Percentiles rank a stretch among this genome's conserved stretches.
These are phyloP conservation scores for Neohortaea acidophila DNA, from an alignment of 495 filamentous ascomycete genomes.

Conservation along the genomic window DNA sequence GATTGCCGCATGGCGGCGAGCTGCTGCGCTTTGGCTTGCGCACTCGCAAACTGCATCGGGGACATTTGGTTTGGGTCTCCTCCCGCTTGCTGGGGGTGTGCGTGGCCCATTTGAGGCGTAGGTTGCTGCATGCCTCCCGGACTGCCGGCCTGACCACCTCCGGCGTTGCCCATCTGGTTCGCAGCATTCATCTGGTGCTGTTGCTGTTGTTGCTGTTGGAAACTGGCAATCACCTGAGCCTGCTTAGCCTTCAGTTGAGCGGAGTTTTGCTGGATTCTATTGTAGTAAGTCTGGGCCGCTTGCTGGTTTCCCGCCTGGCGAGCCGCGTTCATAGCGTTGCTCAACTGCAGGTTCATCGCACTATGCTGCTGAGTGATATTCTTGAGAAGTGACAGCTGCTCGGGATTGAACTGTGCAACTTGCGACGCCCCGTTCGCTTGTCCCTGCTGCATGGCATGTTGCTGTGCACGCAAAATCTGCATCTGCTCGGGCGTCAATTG, in stretches of 20 bases:
- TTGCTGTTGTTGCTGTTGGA: conserved; percentile 6
- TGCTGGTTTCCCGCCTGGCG: no score
- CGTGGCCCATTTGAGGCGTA: conserved; percentile 13
- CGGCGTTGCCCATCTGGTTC: background rate
- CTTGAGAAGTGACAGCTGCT: no score
- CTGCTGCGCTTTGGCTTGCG: conserved; percentile 15
- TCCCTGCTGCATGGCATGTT: background rate
- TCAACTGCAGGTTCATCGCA: no score
- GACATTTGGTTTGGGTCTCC: conserved; percentile 1
- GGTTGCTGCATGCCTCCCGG: conserved; percentile 2
- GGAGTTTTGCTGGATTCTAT: no score
- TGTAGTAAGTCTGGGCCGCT: no score
- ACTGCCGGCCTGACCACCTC: conserved; percentile 1
- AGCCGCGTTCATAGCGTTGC: no score
- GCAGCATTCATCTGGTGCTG: conserved; percentile 5
- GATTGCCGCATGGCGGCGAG: background rate
- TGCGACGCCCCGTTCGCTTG: no score
- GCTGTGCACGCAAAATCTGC: conserved; percentile 9
- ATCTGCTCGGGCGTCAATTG: conserved; percentile 23
- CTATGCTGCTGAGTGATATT: no score
- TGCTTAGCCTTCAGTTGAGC: background rate
- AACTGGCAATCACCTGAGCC: background rate
- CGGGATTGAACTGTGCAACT: no score
- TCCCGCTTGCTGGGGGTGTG: conserved; percentile 6
- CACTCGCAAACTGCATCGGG: background rate